phyloP scores from a whole-genome alignment of 2,329 filamentous ascomycete genomes.

The Sporothrix protearum region DNA sequence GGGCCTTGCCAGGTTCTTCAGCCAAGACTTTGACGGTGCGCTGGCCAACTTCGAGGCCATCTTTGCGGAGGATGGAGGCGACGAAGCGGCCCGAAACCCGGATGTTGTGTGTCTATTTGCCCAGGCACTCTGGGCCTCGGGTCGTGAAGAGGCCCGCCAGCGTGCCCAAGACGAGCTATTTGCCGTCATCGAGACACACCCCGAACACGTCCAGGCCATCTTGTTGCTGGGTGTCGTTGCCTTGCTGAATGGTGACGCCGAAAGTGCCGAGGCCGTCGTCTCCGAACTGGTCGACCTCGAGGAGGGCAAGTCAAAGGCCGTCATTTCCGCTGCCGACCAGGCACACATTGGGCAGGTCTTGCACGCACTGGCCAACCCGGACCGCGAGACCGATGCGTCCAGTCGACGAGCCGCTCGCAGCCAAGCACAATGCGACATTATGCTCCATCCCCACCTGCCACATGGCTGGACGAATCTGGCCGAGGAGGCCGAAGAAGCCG shows the following conservation, averaged over 20 bases:
- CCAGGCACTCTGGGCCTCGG: slow-evolving; percentile 90
- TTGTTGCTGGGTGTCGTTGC: slow-evolving; percentile 81
- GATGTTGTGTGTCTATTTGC: slow-evolving; percentile 85
- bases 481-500: slow-evolving; percentile 40
- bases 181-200: slow-evolving; percentile 68
- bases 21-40: slow-evolving; percentile 61
- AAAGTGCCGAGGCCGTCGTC: slow-evolving; percentile 74
- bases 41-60: slow-evolving; percentile 77
- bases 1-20: slow-evolving; percentile 77
- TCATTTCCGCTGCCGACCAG: slow-evolving; percentile 59
- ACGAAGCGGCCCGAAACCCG: slow-evolving; percentile 73
- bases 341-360: slow-evolving; percentile 70
- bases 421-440: slow-evolving; percentile 71
- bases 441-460: slow-evolving; percentile 75
- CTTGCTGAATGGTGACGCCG: slow-evolving; percentile 72
- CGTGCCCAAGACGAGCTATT: slow-evolving; percentile 78
- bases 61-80: slow-evolving; percentile 68
- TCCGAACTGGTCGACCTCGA: slow-evolving; percentile 72
- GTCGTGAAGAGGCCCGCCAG: slow-evolving; percentile 66
- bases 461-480: slow-evolving; percentile 78
- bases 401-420: slow-evolving; percentile 48
- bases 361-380: slow-evolving; percentile 62
- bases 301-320: slow-evolving; percentile 42
- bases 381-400: slow-evolving; percentile 40
- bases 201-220: slow-evolving; percentile 74